phyloP scores from a whole-genome alignment of 805 yeast genomes.

The Ogataea nonfermentans region DNA sequence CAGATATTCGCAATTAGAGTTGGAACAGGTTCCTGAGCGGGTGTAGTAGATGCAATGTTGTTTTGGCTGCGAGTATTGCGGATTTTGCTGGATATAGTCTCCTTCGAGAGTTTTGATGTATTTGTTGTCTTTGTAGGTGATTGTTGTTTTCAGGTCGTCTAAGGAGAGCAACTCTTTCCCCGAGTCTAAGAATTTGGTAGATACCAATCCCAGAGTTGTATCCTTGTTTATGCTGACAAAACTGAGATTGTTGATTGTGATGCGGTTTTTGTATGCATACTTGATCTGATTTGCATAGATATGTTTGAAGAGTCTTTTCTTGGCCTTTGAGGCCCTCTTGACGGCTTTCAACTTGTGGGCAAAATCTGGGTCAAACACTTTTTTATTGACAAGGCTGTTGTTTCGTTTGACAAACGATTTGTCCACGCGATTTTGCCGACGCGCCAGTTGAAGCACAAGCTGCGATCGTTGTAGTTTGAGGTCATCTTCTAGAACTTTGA shows the following conservation, averaged over 20 bases:
- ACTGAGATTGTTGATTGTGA: conserved; percentile 39
- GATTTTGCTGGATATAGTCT: conserved; percentile 23
- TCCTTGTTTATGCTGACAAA: conserved; percentile 45
- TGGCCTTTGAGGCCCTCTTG: conserved; percentile 16
- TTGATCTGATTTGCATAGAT: conserved; percentile 34
- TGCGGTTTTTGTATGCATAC: conserved; percentile 46
- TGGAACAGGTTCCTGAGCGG: conserved; percentile 46
- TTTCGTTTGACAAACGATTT: conserved; percentile 21
- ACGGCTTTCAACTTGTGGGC: conserved; percentile 23
- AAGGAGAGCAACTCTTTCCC: conserved; percentile 16
- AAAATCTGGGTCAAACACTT: conserved; percentile 35
- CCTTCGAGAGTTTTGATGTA: conserved; percentile 27
- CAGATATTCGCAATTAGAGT: conserved; percentile 51
- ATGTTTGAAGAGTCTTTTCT: conserved; percentile 18
- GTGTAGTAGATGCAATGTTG: conserved; percentile 32
- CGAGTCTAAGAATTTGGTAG: conserved; percentile 19
- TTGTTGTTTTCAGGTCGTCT: conserved; percentile 20
- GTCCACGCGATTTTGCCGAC: conserved; percentile 11
- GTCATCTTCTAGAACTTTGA: conserved; percentile 21
- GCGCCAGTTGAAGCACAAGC: conserved; percentile 19
- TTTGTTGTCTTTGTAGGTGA: conserved; percentile 15
- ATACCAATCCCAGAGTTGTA: conserved; percentile 40
- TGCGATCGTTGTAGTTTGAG: conserved; percentile 18
- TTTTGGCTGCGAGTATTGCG: conserved; percentile 3
- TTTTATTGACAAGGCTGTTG: conserved; percentile 40